Conservation (phyloP, 768 basidiomycete species). For the Exidia glandulosa region DNA sequence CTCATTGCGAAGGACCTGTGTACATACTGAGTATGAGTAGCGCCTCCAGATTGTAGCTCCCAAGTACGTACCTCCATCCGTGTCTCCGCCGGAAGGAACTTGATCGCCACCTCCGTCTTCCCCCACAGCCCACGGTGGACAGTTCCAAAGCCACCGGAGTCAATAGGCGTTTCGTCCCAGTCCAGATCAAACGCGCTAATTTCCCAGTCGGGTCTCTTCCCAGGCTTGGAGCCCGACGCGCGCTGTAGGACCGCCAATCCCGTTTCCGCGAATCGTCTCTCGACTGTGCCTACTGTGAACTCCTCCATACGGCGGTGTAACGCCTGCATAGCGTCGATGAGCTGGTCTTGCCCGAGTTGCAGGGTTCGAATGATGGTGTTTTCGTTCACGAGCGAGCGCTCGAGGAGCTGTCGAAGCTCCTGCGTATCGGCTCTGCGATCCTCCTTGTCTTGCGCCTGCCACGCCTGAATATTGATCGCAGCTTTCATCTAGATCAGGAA, state of each 20-base stretch:
- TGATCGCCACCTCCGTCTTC: constrained; percentile 44
- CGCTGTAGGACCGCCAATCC: background rate
- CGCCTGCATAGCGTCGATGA: background rate
- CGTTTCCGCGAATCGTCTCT: background rate
- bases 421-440: background rate
- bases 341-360: background rate
- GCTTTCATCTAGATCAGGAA: too few relatives aligned
- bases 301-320: background rate
- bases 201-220: background rate
- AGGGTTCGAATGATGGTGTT: background rate
- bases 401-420: background rate
- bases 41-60: constrained; percentile 29
- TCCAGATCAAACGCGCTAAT: background rate
- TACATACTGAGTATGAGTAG: constrained; percentile 30
- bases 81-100: constrained; percentile 28
- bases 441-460: background rate
- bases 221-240: background rate
- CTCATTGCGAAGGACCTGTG: constrained; percentile 56
- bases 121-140: background rate
- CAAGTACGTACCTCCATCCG: constrained; percentile 3
- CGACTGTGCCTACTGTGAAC: background rate
- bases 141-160: background rate
- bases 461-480: background rate
- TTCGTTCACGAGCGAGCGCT: background rate
- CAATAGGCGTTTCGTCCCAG: background rate